phyloP scores from a whole-genome alignment of 805 yeast species.

The Saccharomycopsis microspora region DNA sequence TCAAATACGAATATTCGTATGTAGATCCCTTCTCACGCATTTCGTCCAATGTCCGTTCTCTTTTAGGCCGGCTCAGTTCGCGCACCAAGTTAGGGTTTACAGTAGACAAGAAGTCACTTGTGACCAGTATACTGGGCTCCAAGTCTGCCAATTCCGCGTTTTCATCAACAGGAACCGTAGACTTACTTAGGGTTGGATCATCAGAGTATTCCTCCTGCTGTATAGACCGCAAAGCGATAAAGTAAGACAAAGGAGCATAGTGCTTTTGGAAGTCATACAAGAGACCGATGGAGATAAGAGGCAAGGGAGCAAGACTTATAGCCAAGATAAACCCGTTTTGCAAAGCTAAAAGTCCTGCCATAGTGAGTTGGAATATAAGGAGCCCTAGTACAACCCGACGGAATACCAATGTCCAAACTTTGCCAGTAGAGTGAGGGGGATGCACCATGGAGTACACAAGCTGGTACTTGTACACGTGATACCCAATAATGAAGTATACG shows the following conservation, averaged over 20 bases:
- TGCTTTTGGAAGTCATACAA: constrained; percentile 75
- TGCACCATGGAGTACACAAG: constrained; percentile 84
- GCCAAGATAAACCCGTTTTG: constrained; percentile 74
- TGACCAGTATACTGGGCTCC: constrained; percentile 3
- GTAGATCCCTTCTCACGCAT: constrained; percentile 58
- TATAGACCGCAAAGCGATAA: constrained; percentile 80
- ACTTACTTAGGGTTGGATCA: constrained; percentile 18
- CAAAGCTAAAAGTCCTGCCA: constrained; percentile 82
- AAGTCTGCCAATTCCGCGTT: neutral
- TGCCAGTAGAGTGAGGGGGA: constrained; percentile 94
- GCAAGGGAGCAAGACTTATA: constrained; percentile 61
- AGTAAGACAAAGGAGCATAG: constrained; percentile 69
- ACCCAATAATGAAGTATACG: constrained; percentile 75
- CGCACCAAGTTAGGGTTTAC: constrained; percentile 12
- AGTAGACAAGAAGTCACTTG: constrained; percentile 12
- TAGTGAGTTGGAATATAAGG: constrained; percentile 76
- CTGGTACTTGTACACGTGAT: constrained; percentile 84
- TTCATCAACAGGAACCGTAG: neutral
- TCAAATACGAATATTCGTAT: constrained; percentile 68
- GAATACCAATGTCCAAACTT: constrained; percentile 87
- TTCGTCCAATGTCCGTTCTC: constrained; percentile 57
- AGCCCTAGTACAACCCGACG: constrained; percentile 76
- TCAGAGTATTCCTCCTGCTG: constrained; percentile 24
- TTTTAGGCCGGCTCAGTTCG: neutral
- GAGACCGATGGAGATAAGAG: constrained; percentile 51